Percentiles rank a stretch among this genome's conserved stretches.
phyloP scores from a whole-genome alignment of 768 basidiomycete species.

The Hygrophorus russula region DNA sequence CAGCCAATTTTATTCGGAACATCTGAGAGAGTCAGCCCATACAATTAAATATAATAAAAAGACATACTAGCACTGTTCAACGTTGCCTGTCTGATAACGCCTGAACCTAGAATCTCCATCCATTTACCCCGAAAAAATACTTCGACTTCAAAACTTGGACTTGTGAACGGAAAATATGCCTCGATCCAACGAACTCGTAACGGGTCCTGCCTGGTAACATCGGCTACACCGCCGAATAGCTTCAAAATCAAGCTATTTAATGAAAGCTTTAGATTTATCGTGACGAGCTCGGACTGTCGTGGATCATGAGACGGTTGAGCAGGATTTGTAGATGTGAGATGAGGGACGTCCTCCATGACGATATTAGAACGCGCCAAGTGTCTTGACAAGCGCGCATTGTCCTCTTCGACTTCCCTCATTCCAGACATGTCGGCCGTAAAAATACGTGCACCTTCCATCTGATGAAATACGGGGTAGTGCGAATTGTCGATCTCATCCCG shows the following conservation, averaged over 20 bases:
- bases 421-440: conserved; percentile 50
- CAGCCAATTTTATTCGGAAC: conserved; percentile 82
- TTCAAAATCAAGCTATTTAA: conserved; percentile 77
- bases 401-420: conserved; percentile 52
- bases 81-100: conserved; percentile 84
- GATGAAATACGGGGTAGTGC: conserved; percentile 98
- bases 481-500: conserved; percentile 96
- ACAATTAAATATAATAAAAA: background rate
- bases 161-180: conserved; percentile 96
- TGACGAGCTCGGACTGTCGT: conserved; percentile 56
- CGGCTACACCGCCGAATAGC: conserved; percentile 60
- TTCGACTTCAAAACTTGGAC: conserved; percentile 96
- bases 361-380: conserved; percentile 66
- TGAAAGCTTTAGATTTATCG: conserved; percentile 81
- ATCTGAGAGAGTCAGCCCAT: conserved; percentile 26
- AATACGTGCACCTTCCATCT: conserved; percentile 90
- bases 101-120: conserved; percentile 93
- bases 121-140: conserved; percentile 94
- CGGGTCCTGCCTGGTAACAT: conserved; percentile 48
- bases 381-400: conserved; percentile 53
- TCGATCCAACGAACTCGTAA: conserved; percentile 94
- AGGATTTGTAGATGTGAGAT: conserved; percentile 66
- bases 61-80: conserved; percentile 75
- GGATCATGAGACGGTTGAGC: conserved; percentile 73
- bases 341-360: conserved; percentile 77